phyloP scores from a whole-genome alignment of 192 early-diverging fungal species.

The Podila horticola region DNA sequence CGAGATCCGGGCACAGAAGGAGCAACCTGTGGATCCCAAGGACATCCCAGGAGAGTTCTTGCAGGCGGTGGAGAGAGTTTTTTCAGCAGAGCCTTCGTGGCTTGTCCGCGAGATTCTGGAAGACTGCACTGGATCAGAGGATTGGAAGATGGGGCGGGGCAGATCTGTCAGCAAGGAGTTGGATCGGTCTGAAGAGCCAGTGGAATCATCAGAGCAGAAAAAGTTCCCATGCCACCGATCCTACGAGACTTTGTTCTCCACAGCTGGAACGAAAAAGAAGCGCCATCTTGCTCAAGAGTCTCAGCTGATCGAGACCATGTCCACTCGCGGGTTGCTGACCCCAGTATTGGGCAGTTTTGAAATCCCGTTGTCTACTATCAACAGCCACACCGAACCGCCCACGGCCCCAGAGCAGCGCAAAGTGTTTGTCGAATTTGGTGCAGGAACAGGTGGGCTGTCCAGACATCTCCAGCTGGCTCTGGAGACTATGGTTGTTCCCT shows the following conservation, averaged over 20 bases:
- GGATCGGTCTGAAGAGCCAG: not conserved
- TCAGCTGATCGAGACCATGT: slow-evolving; percentile 39
- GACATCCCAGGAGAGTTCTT: slow-evolving; percentile 37
- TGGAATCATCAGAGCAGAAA: not conserved
- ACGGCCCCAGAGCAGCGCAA: not conserved
- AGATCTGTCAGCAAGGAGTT: not conserved
- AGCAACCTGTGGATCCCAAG: slow-evolving; percentile 41
- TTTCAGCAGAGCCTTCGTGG: slow-evolving; percentile 11
- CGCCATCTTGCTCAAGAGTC: slow-evolving; percentile 48
- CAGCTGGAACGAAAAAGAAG: slow-evolving; percentile 44
- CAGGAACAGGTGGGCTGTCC: slow-evolving; percentile 45
- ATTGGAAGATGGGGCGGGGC: slow-evolving; percentile 30
- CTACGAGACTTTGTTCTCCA: slow-evolving; percentile 26
- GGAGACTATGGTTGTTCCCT: slow-evolving; percentile 11
- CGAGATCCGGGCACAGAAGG: slow-evolving; percentile 17
- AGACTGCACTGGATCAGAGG: slow-evolving; percentile 28
- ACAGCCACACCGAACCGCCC: not conserved
- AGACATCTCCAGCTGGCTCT: slow-evolving; percentile 42
- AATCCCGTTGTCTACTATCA: not conserved
- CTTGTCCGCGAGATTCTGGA: slow-evolving; percentile 21
- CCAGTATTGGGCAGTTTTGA: not conserved
- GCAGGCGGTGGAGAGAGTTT: slow-evolving; percentile 19
- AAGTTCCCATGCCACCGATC: slow-evolving; percentile 39
- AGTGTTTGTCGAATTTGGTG: slow-evolving; percentile 48
- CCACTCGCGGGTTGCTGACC: slow-evolving; percentile 6